Percentiles rank a stretch among this genome's conserved stretches.
phyloP scores from a whole-genome alignment of 257 asterid genomes.

The Eucommia ulmoides region DNA sequence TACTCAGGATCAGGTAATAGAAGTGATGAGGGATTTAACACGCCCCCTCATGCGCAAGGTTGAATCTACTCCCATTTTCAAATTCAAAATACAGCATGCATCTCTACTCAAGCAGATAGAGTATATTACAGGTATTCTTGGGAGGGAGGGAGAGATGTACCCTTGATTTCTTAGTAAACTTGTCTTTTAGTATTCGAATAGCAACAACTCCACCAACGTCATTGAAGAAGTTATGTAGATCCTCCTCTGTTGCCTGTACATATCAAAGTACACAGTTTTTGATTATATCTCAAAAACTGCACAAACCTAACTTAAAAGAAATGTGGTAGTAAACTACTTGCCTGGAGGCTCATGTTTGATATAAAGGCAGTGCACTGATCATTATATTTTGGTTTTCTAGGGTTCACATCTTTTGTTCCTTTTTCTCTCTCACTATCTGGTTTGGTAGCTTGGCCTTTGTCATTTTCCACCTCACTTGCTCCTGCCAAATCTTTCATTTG shows the following conservation, averaged over 20 bases:
- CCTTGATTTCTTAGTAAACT: slow-evolving; percentile 71
- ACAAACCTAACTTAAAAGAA: slow-evolving; percentile 4
- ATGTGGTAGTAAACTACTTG: slow-evolving; percentile 17
- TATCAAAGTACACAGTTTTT: slow-evolving; percentile 1
- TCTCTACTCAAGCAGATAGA: background rate
- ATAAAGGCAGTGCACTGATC: slow-evolving; percentile 90
- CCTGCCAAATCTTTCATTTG: slow-evolving; percentile 26
- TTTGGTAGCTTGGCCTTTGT: slow-evolving; percentile 16
- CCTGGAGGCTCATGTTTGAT: slow-evolving; percentile 66
- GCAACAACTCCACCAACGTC: slow-evolving; percentile 88
- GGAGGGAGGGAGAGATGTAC: slow-evolving; percentile 30
- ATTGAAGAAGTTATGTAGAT: slow-evolving; percentile 56
- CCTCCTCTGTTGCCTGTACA: slow-evolving; percentile 55
- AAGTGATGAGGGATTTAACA: too few relatives aligned
- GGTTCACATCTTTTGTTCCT: slow-evolving; percentile 26
- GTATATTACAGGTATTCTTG: background rate
- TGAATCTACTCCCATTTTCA: background rate
- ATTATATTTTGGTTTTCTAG: slow-evolving; percentile 38
- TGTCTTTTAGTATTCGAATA: slow-evolving; percentile 68
- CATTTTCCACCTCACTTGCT: slow-evolving; percentile 25
- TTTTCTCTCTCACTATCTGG: slow-evolving; percentile 25
- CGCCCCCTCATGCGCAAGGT: too few relatives aligned
- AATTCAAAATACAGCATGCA: background rate
- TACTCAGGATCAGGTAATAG: too few relatives aligned
- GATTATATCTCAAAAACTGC: background rate